A percentile compares a stretch with the other conserved stretches of the same genome.
Conservation (phyloP, 2,329 filamentous ascomycete species). For the Apiospora saccharicola region DNA sequence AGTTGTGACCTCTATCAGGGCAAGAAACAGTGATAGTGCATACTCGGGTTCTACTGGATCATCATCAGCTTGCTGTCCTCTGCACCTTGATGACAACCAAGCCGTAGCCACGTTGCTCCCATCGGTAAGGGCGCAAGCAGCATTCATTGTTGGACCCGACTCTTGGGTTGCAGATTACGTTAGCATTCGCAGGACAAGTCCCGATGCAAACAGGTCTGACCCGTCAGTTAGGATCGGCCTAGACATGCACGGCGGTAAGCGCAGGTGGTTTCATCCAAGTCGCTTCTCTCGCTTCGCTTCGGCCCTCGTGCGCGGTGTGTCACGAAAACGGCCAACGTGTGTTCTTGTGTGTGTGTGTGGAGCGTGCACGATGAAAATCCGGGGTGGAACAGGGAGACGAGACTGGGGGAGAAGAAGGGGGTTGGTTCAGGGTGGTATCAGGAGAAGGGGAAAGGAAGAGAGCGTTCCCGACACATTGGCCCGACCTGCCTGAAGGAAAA, state of each 20-base stretch:
- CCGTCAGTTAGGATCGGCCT: slow-evolving; percentile 5
- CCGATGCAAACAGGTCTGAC: slow-evolving; percentile 13
- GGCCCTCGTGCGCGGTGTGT: neutral
- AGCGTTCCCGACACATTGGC: slow-evolving; percentile 6
- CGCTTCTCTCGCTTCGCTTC: neutral
- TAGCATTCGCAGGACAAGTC: slow-evolving; percentile 10
- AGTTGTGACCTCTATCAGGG: neutral
- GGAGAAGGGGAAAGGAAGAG: neutral
- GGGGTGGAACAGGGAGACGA: slow-evolving; percentile 13
- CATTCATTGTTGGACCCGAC: neutral
- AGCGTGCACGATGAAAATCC: slow-evolving; percentile 20
- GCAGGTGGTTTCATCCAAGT: slow-evolving; percentile 17
- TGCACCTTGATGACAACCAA: neutral
- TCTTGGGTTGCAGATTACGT: slow-evolving; percentile 20
- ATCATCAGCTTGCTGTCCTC: neutral
- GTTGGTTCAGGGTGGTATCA: neutral
- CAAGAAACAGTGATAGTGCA: neutral
- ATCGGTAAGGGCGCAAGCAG: neutral
- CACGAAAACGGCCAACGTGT: neutral
- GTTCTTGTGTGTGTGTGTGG: neutral
- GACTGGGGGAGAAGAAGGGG: slow-evolving; percentile 7
- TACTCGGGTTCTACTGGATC: neutral
- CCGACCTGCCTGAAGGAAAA: neutral
- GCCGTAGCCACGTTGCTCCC: neutral
- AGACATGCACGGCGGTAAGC: slow-evolving; percentile 20